Percentiles rank a stretch among this genome's conserved stretches.
Evolutionary conservation across 495 filamentous ascomycete species (phyloP).

Genomic region (Aspergillus sclerotioniger): DNA sequence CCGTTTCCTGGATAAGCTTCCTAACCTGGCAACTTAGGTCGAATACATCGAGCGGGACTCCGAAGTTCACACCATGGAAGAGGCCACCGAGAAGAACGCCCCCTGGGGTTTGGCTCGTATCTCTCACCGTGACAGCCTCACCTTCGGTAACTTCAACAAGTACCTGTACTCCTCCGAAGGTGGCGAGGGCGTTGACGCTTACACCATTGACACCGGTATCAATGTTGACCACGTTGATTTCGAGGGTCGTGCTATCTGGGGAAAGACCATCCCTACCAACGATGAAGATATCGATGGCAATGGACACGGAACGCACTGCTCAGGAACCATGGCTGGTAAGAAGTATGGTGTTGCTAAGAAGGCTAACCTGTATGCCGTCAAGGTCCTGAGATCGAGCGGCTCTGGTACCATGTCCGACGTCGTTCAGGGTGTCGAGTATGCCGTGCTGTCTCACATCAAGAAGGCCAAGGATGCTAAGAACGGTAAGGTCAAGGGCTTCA

Average conservation of each 20-base stretch:
- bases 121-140: slow-evolving; percentile 84
- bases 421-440: slow-evolving; percentile 96
- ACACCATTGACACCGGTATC: slow-evolving; percentile 97
- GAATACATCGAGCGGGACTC: slow-evolving; percentile 96
- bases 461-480: slow-evolving; percentile 72
- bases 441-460: slow-evolving; percentile 73
- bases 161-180: slow-evolving; percentile 89
- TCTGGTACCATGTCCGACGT: slow-evolving; percentile 99
- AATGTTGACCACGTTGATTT: slow-evolving; percentile 95
- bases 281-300: slow-evolving; percentile 94
- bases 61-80: slow-evolving; percentile 74
- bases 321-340: slow-evolving; percentile 94
- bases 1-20: neutral
- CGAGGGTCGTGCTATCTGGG: slow-evolving; percentile 91
- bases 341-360: slow-evolving; percentile 99
- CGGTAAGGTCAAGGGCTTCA: slow-evolving; percentile 87
- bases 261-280: slow-evolving; percentile 84
- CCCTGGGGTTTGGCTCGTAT: slow-evolving; percentile 98
- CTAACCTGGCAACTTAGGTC: slow-evolving; percentile 58
- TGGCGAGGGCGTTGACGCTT: slow-evolving; percentile 98
- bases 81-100: slow-evolving; percentile 75
- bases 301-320: slow-evolving; percentile 99
- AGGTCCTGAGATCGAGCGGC: slow-evolving; percentile 95
- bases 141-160: slow-evolving; percentile 94
- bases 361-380: slow-evolving; percentile 93